Conservation (phyloP, 352 stramenopile species). For the Pythium periplocum region DNA sequence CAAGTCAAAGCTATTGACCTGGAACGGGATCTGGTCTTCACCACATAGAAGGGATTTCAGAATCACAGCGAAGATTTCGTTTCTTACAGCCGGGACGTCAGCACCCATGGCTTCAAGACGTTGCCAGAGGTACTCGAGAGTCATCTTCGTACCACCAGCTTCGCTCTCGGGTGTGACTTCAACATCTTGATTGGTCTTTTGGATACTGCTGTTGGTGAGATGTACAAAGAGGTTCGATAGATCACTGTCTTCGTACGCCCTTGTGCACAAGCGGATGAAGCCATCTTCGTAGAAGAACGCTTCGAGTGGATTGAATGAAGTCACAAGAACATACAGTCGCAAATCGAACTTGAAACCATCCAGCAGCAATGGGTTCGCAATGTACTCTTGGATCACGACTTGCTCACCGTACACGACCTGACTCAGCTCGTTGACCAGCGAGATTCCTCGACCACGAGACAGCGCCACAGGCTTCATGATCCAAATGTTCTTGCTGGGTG, state of each 20-base stretch:
- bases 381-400: slow-evolving; percentile 90
- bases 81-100: slow-evolving; percentile 62
- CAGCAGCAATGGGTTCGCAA: slow-evolving; percentile 82
- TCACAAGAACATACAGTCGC: slow-evolving; percentile 92
- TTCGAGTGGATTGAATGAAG: slow-evolving; percentile 90
- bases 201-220: slow-evolving; percentile 94
- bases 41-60: slow-evolving; percentile 85
- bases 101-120: slow-evolving; percentile 58
- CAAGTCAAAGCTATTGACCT: slow-evolving; percentile 91
- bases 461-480: slow-evolving; percentile 93
- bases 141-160: slow-evolving; percentile 72
- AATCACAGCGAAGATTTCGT: slow-evolving; percentile 70
- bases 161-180: background rate
- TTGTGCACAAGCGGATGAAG: slow-evolving; percentile 88
- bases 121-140: slow-evolving; percentile 70
- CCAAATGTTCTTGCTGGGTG: slow-evolving; percentile 80
- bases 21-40: slow-evolving; percentile 87
- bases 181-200: slow-evolving; percentile 77
- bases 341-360: slow-evolving; percentile 91
- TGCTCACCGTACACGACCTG: slow-evolving; percentile 87
- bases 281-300: slow-evolving; percentile 93
- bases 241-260: slow-evolving; percentile 68
- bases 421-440: slow-evolving; percentile 81
- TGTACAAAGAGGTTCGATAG: slow-evolving; percentile 88
- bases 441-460: slow-evolving; percentile 91